Base-by-base conservation (phyloP, 805 yeast species). In the Sugiyamaella valdiviana region DNA sequence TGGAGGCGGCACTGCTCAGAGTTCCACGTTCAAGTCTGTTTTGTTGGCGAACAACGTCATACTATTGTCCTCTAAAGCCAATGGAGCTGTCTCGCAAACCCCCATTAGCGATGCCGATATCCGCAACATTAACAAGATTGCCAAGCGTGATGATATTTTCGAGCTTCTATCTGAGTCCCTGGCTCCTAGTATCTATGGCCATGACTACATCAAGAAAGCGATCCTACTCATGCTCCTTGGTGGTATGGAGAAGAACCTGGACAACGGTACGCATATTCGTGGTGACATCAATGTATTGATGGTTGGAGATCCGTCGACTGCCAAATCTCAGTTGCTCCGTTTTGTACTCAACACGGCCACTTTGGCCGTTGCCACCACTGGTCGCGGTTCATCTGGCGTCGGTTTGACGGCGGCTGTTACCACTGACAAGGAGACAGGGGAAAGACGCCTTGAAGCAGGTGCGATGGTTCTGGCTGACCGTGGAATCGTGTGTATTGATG, bases 341-440 rank as follows among this genome's bases (percentile, higher is more conserved):
- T 91, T 93, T 63, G 98, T 93, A 16, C 74, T 93, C 53, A 93
- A 91, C 64, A 91, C 98, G 1, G 99, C 99, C 1, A 75, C 95
- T 1, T 73, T 93, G 58, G 98, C 98, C 2, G 89, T 93, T 58
- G 97, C 98, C 22, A 93, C 99, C 0, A 93, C 99, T 0, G 99
- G 99, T 73, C 82, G 96, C 66, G 99, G 99, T 54, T 91, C 98
- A n/a, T 90, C 98, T 1, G 99, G 99, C 66, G 99, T 93, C 40
- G 99, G 99, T 87, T 77, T 93, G 61, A 93, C 99, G 0, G 99
- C 99, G 16, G 99, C 99, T 0, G 99, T 93, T 2, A 90, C 97
- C 5, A 78, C 90, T 1, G 99, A 93, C 67, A 84, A 83, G 61
- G 99, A 93, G 67, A 93, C 99, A 0, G 98, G 98, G 51, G 99